These are phyloP conservation scores for Starmerella bacillaris DNA, from an alignment of 805 yeast genomes.

Conservation along the genomic window DNA sequence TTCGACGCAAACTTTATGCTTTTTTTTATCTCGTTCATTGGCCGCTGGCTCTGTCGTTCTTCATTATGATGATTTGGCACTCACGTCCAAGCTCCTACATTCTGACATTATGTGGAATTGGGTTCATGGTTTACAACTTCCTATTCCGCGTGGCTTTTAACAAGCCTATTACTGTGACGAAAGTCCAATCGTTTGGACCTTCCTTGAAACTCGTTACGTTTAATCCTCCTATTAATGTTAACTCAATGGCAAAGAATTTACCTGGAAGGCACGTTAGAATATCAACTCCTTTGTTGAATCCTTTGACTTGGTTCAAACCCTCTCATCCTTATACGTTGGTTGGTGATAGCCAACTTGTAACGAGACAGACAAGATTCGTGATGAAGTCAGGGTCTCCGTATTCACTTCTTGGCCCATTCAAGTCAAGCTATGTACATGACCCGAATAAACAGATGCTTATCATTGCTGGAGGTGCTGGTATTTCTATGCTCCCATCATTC, in stretches of 20 bases:
- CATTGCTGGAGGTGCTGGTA: constrained; percentile 18
- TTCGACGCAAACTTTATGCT: constrained; percentile 47
- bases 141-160: constrained; percentile 28
- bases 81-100: constrained; percentile 55
- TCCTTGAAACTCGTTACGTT: constrained; percentile 29
- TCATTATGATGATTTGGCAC: constrained; percentile 54
- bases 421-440: constrained; percentile 15
- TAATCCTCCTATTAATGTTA: constrained; percentile 20
- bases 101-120: constrained; percentile 36
- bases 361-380: constrained; percentile 24
- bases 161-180: constrained; percentile 10
- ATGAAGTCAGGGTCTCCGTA: constrained; percentile 18
- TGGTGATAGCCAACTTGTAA: constrained; percentile 28
- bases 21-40: constrained; percentile 60
- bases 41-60: constrained; percentile 46
- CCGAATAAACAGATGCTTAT: constrained; percentile 9
- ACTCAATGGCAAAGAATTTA: constrained; percentile 22
- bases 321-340: constrained; percentile 31
- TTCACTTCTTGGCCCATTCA: constrained; percentile 27
- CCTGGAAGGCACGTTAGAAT: constrained; percentile 31
- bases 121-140: constrained; percentile 40
- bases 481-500: constrained; percentile 13
- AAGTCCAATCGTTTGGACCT: constrained; percentile 26
- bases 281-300: constrained; percentile 15
- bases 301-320: constrained; percentile 26